A percentile compares a stretch with the other conserved stretches of the same genome.
phyloP scores from a whole-genome alignment of 305 asterid species.

The Fraxinus sp. region DNA sequence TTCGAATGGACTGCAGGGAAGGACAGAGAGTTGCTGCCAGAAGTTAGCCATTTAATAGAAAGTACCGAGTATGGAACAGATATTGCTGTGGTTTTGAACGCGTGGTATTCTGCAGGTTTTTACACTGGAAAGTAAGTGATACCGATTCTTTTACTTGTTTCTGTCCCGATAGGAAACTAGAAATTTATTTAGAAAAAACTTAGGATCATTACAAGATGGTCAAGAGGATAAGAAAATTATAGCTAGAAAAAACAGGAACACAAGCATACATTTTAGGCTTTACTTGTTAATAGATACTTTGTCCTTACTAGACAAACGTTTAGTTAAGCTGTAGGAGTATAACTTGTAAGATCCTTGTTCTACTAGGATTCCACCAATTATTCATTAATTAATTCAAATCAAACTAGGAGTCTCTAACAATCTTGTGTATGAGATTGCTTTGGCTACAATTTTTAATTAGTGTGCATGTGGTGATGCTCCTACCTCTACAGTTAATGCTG shows the following conservation, averaged over 20 bases:
- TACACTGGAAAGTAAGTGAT: constrained; percentile 78
- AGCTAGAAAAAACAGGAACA: neutral
- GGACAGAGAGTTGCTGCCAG: constrained; percentile 27
- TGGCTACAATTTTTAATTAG: neutral
- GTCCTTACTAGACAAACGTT: neutral
- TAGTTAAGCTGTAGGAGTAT: neutral
- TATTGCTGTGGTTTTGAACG: constrained; percentile 56
- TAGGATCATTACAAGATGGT: neutral
- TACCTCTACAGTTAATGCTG: neutral
- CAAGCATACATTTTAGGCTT: neutral
- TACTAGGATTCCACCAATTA: neutral
- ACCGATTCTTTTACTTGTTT: neutral
- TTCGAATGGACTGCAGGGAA: constrained; percentile 39
- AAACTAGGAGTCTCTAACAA: neutral
- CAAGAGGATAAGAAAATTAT: neutral
- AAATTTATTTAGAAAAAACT: neutral
- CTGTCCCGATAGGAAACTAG: neutral
- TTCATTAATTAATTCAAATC: neutral
- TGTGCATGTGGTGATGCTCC: neutral
- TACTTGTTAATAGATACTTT: neutral
- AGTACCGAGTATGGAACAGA: constrained; percentile 45
- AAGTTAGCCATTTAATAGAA: constrained; percentile 27
- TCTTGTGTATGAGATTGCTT: neutral
- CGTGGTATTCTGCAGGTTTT: constrained; percentile 79
- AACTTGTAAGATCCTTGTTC: neutral